Evolutionary conservation across 1,284 basidiomycete species (phyloP), one percentile per base, ranked within the genome.

Genomic region (Puccinia novopanici): DNA sequence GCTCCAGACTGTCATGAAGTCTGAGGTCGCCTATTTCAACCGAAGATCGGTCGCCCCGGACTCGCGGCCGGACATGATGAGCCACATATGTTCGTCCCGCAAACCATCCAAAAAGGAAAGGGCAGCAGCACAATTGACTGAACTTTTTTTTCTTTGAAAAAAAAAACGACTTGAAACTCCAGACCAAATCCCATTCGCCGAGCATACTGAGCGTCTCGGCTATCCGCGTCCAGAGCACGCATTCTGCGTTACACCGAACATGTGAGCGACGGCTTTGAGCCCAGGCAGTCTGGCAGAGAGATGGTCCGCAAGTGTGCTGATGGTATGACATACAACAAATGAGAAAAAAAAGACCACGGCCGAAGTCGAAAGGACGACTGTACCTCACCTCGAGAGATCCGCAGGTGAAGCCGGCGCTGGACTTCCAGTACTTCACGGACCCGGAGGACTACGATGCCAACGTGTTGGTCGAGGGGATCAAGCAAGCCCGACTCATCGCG

Each of bases 361-460:
- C 87, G 0, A 87, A 89, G 73, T 84, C 83, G 0, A 82, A 83
- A 63, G 85, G 85, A 42, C 84, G 83, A 76, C 81, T 86, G 13
- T 83, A 88, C 77, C 85, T 87, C 55, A 85, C 84, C 0, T 87
- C 87, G 1, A 83, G 82, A 48, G 86, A 89, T 82, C 88, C 88
- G 0, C 68, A 80, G 6, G 85, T 84, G 19, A 85, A 87, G 50
- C 88, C 89, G 0, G 85, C 85, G 27, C 85, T 89, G 37, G 87
- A 89, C 82, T 88, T 89, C 57, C 86, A 86, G 70, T 88, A 88
- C 83, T 89, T 89, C 83, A 87, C 85, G 72, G 85, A 86, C 75
- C 77, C 88, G 70, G 84, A 88, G 59, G 85, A 86, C 74, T 87
- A 89, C 83, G 89, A 89, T 85, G 84, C 85, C 83, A 82, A 85